Evolutionary conservation across 2,329 filamentous ascomycete species (phyloP).

Genomic region (Penicillium verrucosum): DNA sequence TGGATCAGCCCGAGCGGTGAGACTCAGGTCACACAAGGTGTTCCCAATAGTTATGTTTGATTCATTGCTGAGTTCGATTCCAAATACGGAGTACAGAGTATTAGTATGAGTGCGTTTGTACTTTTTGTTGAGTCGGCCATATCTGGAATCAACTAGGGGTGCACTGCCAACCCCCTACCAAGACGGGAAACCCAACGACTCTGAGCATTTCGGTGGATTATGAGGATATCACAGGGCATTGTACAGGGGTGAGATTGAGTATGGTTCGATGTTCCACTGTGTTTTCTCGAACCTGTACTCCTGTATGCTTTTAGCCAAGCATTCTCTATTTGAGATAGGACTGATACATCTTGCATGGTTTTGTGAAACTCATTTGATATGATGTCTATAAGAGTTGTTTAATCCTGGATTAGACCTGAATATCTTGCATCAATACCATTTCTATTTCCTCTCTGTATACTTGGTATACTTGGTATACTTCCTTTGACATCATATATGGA

Average conservation of each 20-base stretch:
- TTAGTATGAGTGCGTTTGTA: background rate
- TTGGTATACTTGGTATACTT: background rate
- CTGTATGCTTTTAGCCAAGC: slow-evolving; percentile 2
- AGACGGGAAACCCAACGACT: background rate
- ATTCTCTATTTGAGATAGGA: slow-evolving; percentile 6
- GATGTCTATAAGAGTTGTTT: background rate
- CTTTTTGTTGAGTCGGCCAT: background rate
- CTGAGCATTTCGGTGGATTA: background rate
- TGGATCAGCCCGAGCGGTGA: slow-evolving; percentile 18
- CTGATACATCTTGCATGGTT: background rate
- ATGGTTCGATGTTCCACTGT: background rate
- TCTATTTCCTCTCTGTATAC: background rate
- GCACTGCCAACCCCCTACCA: background rate
- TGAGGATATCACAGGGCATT: background rate
- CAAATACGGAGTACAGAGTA: background rate
- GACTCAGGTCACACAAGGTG: slow-evolving; percentile 13
- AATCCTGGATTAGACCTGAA: background rate
- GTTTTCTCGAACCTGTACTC: background rate
- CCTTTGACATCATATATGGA: slow-evolving; percentile 7
- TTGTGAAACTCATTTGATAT: background rate
- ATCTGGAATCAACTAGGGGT: background rate
- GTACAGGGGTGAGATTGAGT: background rate
- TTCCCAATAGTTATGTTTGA: slow-evolving; percentile 6
- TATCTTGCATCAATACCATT: background rate
- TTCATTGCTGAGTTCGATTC: slow-evolving; percentile 9